Base-by-base conservation (phyloP, 768 basidiomycete genomes). In the Gloeopeniophorella convolvens region DNA sequence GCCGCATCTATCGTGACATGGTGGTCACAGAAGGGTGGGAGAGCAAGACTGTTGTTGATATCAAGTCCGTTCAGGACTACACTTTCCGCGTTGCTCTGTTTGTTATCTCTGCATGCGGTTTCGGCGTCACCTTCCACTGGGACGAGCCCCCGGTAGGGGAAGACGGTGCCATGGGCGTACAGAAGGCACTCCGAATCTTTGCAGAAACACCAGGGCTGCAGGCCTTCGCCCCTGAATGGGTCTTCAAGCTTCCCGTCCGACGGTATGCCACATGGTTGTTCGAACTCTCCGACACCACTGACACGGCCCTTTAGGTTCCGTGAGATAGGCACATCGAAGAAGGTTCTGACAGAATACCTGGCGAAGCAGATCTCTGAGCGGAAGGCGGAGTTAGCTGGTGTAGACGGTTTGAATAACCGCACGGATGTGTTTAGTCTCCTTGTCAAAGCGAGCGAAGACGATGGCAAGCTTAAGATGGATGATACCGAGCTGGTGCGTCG, bases 21-120 rank as follows among this genome's bases (percentile, higher is more conserved):
- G 26, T 51, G 24, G 30, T 30, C 12, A 27, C 46, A 11, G 59
- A 59, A 35, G 52, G 48, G n/a, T 55, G 56, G 56, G 33, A 44
- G 15, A 27, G 18, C 33, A 51, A 45, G 39, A 40, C 43, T 24
- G 33, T 35, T 1, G 39, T 60, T 5, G 27, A 31, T 3, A 37
- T 57, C 28, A 15, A 31, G 13, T 27, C 45, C 15, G 46, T 53
- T n/a, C 60, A 60, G 41, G 28, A 42, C 9, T 54, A 52, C 43
- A 59, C 61, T 13, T 47, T 47, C n/a, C 58, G 54, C 40, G 21
- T 57, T 12, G 57, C 57, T 7, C 32, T 58, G 18, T 51, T 57
- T 27, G 52, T 57, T 5, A 60, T 57, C 37, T 42, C 56, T n/a
- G 42, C 56, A 13, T 59, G 52, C 39, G 58, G 59, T 5, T 59